phyloP scores from a whole-genome alignment of 1,284 basidiomycete species.

The Taiwanofungus camphoratus region DNA sequence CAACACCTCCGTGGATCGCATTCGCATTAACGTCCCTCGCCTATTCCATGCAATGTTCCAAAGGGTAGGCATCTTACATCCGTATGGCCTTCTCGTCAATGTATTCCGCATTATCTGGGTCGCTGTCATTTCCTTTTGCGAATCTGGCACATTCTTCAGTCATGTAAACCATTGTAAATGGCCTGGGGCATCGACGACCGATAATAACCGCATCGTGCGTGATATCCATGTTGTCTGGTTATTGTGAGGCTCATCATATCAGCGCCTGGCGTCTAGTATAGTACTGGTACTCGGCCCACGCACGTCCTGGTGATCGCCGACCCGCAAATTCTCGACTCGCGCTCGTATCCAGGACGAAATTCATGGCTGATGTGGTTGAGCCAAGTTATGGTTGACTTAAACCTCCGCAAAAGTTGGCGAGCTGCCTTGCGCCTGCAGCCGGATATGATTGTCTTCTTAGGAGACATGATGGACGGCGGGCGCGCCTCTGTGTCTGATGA shows the following conservation, averaged over 20 bases:
- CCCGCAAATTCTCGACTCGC: conserved; percentile 72
- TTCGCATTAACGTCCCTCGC: too few relatives aligned
- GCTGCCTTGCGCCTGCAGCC: conserved; percentile 58
- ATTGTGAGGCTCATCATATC: conserved; percentile 4
- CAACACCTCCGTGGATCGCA: too few relatives aligned
- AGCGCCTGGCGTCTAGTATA: not conserved
- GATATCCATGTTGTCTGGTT: too few relatives aligned
- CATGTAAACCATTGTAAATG: conserved; percentile 5
- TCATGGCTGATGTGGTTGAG: conserved; percentile 45
- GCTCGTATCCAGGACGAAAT: conserved; percentile 50
- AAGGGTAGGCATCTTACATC: not conserved
- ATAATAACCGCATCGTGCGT: too few relatives aligned
- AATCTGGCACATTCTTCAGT: conserved; percentile 2
- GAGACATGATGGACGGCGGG: conserved; percentile 86
- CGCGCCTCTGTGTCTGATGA: conserved; percentile 54
- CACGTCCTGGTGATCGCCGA: conserved; percentile 79
- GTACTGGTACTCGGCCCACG: conserved; percentile 33
- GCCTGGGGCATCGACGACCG: too few relatives aligned
- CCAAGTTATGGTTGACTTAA: conserved; percentile 61
- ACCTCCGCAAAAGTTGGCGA: conserved; percentile 80
- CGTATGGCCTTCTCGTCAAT: not conserved
- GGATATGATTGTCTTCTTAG: conserved; percentile 75
- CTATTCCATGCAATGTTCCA: not conserved
- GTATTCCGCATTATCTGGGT: conserved; percentile 3
- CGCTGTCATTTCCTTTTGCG: not conserved